Conservation (phyloP, 495 filamentous ascomycete genomes). For the Collariella sp. region DNA sequence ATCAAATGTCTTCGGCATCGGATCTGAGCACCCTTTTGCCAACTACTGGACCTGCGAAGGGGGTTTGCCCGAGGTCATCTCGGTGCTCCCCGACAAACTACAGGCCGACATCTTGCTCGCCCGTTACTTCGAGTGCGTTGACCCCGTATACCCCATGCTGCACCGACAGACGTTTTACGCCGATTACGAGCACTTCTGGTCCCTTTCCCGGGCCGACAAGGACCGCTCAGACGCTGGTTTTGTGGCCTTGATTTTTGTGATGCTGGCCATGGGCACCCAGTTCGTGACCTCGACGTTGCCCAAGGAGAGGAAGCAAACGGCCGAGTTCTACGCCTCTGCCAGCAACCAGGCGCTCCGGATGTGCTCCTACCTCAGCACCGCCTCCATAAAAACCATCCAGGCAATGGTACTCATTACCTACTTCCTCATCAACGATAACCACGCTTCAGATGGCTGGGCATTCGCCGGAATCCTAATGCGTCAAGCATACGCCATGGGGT, state of each 20-base stretch:
- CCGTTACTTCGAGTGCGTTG: slow-evolving; percentile 65
- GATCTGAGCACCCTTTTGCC: slow-evolving; percentile 57
- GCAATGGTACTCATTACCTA: slow-evolving; percentile 68
- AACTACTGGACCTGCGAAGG: slow-evolving; percentile 74
- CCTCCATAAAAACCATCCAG: slow-evolving; percentile 57
- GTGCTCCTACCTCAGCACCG: slow-evolving; percentile 58
- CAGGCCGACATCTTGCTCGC: slow-evolving; percentile 62
- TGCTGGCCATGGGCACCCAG: slow-evolving; percentile 65
- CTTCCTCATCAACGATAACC: slow-evolving; percentile 71
- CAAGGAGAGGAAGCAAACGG: slow-evolving; percentile 53
- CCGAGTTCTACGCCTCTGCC: slow-evolving; percentile 68
- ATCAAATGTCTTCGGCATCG: slow-evolving; percentile 61
- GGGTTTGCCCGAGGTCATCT: slow-evolving; percentile 60
- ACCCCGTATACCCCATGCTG: slow-evolving; percentile 67
- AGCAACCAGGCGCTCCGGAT: slow-evolving; percentile 61
- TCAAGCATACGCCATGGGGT: slow-evolving; percentile 67
- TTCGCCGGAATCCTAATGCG: slow-evolving; percentile 62
- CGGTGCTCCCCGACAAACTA: slow-evolving; percentile 57
- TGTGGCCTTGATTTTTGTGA: slow-evolving; percentile 56
- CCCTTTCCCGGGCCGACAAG: slow-evolving; percentile 41
- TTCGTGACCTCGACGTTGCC: slow-evolving; percentile 52
- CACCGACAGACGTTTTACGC: slow-evolving; percentile 56
- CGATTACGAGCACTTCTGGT: slow-evolving; percentile 67
- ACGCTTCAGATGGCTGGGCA: slow-evolving; percentile 65
- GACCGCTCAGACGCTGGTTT: slow-evolving; percentile 48